Base-by-base conservation (phyloP, 2,329 filamentous ascomycete genomes). In the Chaetomiaceae sp. region DNA sequence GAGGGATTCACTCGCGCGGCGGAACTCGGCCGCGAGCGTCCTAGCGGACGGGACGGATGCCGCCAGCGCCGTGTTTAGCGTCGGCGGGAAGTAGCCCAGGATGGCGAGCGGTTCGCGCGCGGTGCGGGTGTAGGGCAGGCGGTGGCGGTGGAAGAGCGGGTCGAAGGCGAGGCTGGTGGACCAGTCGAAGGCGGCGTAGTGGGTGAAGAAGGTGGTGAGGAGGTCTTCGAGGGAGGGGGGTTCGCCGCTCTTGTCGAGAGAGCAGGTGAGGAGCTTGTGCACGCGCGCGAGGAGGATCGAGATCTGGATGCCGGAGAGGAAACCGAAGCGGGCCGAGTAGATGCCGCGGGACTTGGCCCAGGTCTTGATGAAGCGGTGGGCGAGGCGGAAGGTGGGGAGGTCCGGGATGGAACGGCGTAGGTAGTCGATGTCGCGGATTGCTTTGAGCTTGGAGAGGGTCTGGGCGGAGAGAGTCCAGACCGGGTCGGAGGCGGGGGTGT, bases 181-280 rank as follows among this genome's bases (percentile, higher is more conserved):
- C 82, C 82, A 88, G 62, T 85, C 71, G 54, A 85, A 84, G 2
- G 63, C 59, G 1, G 81, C 74, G 61, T 87, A 88, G 63, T 87
- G 75, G 14, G 70, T 60, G 64, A 87, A 87, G 65, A 88, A 88
- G 0, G 79, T 78, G 0, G 66, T 61, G 2, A 86, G 64, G 8
- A 87, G 69, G 41, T 80, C 76, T 1, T 75, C 65, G 1, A 77
- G 71, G 0, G 76, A 75, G 11, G 48, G 14, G 2, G n/a, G 0
- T n/a, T n/a, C n/a, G n/a, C n/a, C n/a, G 3, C 62, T 48, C 16
- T 66, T 65, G 16, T 66, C 65, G 8, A 61, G 61, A 9, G 71
- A 57, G 4, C 67, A 66, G 25, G 71, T 67, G 4, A 82, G 64
- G 20, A 77, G 64, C 64, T 87, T 87, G 66, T 76, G 78, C 0